A percentile compares a stretch with the other conserved stretches of the same genome.
These are phyloP conservation scores for Cephaloascus albidus DNA, from an alignment of 805 yeast genomes.

Conservation along the genomic window DNA sequence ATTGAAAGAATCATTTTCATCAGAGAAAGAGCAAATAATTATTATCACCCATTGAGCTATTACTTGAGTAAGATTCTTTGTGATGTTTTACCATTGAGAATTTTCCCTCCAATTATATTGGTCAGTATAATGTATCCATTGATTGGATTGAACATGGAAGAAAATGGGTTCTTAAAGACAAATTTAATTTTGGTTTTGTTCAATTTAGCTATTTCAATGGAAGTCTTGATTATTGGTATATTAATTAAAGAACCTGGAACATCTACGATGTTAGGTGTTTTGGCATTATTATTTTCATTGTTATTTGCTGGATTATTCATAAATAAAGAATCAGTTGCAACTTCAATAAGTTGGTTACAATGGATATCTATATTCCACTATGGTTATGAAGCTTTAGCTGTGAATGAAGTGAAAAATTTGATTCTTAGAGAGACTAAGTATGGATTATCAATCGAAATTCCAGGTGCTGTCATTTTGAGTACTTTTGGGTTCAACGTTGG, in stretches of 20 bases:
- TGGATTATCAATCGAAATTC: constrained; percentile 90
- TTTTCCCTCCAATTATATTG: constrained; percentile 84
- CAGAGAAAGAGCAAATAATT: constrained; percentile 90
- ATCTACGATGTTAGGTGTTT: constrained; percentile 81
- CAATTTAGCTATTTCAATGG: constrained; percentile 79
- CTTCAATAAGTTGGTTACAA: constrained; percentile 59
- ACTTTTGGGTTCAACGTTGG: constrained; percentile 90
- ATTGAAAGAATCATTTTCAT: constrained; percentile 83
- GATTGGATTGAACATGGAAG: constrained; percentile 77
- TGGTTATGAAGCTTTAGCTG: constrained; percentile 87
- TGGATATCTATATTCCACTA: constrained; percentile 88
- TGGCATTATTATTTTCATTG: constrained; percentile 74
- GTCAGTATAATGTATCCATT: constrained; percentile 80
- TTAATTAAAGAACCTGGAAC: constrained; percentile 83
- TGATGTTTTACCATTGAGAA: constrained; percentile 86
- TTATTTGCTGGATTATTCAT: constrained; percentile 91
- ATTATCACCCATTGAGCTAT: constrained; percentile 82
- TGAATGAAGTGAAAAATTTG: constrained; percentile 86
- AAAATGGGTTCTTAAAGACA: constrained; percentile 64
- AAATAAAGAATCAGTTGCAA: constrained; percentile 54
- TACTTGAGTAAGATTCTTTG: constrained; percentile 79
- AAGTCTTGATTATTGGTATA: constrained; percentile 82
- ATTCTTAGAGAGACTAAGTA: constrained; percentile 81
- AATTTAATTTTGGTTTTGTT: constrained; percentile 66
- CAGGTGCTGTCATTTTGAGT: constrained; percentile 93